Base-by-base conservation (phyloP, 1,284 basidiomycete species). In the Ceratobasidium papillatum region DNA sequence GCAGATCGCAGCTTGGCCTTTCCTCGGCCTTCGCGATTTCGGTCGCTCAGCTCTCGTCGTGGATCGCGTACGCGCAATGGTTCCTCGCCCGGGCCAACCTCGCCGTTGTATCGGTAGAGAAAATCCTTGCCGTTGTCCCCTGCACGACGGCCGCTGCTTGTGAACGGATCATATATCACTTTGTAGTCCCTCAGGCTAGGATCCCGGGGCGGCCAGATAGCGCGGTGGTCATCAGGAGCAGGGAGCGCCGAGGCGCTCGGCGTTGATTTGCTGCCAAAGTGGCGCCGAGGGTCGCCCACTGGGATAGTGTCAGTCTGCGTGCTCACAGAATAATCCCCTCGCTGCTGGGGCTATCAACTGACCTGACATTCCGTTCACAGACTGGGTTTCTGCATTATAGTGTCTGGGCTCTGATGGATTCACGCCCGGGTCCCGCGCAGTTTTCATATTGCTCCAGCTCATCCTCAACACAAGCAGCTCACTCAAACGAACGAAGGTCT, bases 71-170 rank as follows among this genome's bases (percentile, higher is more conserved):
- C 62, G 14, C 41, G 62, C 1, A 76, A 12, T 45, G 75, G 75
- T 36, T 74, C 30, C 52, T 73, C 54, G 36, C 65, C 66, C 14
- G 58, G 62, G 38, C 74, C 52, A 27, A 77, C 77, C 22, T 76
- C 75, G 19, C 79, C 80, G 38, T 80, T 77, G 36, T 71, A 76
- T 34, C 79, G 75, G 45, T 73, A 63, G 22, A 78, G 58, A 41
- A 73, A 62, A 11, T 73, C 69, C 32, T 62, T 73, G 22, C 69
- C 69, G 22, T 62, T 52, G 22, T 73, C 69, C 3, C 58, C 58
- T 64, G 43, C 45, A 19, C 62, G 62, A 1, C 58, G 69, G 19
- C 69, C 43, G 4, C 69, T 59, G 30, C 58, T 73, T 2, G 58
- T 73, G 49, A 52, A 73, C 32, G 69, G 69, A 63, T 73, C 69